Base-by-base conservation (phyloP, 2,329 filamentous ascomycete genomes). In the Trichoderma guizhouense region DNA sequence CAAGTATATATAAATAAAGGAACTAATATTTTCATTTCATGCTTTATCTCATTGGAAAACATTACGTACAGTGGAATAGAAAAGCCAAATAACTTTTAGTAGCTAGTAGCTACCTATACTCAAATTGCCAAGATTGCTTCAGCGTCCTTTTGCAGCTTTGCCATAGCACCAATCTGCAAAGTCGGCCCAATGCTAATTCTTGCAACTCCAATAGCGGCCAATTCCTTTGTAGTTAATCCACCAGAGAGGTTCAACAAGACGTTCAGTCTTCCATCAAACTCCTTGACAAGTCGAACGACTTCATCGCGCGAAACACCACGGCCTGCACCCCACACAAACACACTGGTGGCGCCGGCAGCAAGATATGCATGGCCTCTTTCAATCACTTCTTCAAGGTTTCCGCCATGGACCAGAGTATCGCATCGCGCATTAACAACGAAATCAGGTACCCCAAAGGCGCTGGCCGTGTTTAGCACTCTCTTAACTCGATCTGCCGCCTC, bases 391-490 rank as follows among this genome's bases (percentile, higher is more conserved):
- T 63, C 68, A 1, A 65, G 68, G 28, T 24, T 26, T 28, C 68
- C 60, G 14, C 68, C 60, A 4, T 71, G 32, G 9, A 71, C 60
- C 1, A 71, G 28, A 11, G 43, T 57, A 21, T 65, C 60, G 47
- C 58, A 55, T 36, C 58, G 28, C 43, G 60, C 68, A 53, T 71
- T 71, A 14, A 71, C 60, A 21, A 71, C 58, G 11, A 71, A 71
- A 7, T 71, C 58, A 14, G 68, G 68, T 32, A 71, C 57, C 18
- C 68, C 68, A 24, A 63, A 39, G 7, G n/a, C 43, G 14, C 7
- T 55, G 9, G 68, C 60, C 11, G 47, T 64, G 21, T 18, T 21
- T 4, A 71, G 9, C 8, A n/a, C 60, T 53, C 68, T 63, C 15
- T 64, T 51, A 11, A 71, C 30, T 15, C 60, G 60, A 43, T 43